A percentile compares a stretch with the other conserved stretches of the same genome.
Conservation (phyloP, 495 filamentous ascomycete genomes). For the Echria macrotheca region DNA sequence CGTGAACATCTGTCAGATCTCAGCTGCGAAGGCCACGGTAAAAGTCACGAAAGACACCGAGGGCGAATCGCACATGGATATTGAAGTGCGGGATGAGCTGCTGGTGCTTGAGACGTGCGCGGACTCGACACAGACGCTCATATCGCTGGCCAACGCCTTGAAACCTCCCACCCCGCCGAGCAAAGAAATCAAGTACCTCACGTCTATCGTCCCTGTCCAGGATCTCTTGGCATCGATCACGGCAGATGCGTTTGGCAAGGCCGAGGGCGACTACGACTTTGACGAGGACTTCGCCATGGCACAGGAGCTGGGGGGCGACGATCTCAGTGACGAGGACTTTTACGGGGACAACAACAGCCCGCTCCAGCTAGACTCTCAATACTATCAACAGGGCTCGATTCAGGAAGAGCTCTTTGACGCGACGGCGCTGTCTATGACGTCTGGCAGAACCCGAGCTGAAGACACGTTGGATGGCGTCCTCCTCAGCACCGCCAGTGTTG, state of each 20-base stretch:
- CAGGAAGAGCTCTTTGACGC: conserved; percentile 40
- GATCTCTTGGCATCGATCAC: conserved; percentile 88
- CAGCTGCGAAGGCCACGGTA: conserved; percentile 63
- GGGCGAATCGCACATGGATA: conserved; percentile 61
- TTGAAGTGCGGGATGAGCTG: conserved; percentile 78
- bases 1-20: conserved; percentile 79
- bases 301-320: conserved; percentile 30
- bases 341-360: conserved; percentile 29
- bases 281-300: conserved; percentile 49
- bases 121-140: conserved; percentile 92
- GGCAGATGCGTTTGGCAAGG: conserved; percentile 67
- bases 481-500: conserved; percentile 54
- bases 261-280: conserved; percentile 52
- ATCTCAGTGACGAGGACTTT: conserved; percentile 30
- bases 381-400: conserved; percentile 30
- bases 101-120: conserved; percentile 92
- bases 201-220: conserved; percentile 74
- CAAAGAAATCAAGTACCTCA: conserved; percentile 78
- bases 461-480: conserved; percentile 55
- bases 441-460: conserved; percentile 33
- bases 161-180: conserved; percentile 76
- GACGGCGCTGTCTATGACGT: conserved; percentile 27
- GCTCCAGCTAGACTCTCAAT: conserved; percentile 36
- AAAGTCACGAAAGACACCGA: conserved; percentile 45
- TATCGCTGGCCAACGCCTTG: conserved; percentile 72